Evolutionary conservation across 306 rosid genomes (phyloP), one percentile per base, ranked within the genome.

Genomic region (Vigna angularis): DNA sequence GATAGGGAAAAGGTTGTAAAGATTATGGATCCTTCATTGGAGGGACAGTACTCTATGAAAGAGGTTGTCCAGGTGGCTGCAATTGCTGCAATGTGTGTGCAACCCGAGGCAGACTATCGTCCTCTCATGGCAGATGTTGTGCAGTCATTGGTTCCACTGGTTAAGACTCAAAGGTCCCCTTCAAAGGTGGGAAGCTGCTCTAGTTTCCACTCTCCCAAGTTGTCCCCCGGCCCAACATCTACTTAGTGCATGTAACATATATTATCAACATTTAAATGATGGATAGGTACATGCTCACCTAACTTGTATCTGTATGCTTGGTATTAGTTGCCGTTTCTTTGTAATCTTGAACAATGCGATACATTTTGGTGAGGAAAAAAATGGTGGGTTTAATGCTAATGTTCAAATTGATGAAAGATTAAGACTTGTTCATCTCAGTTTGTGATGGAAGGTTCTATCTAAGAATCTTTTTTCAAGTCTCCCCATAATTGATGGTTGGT

Each of bases 51-150:
- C 86, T 87, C 93, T 14, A 88, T 92, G 97, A 95, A 95, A 86
- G 98, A 92, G 74, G 96, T 88, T 50, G 84, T 95, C 84, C 98
- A 95, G 86, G 96, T 95, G 50, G 97, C 98, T 2, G 98, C 98
- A 28, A 92, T 95, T 74, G 98, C 98, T 34, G 89, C 97, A 30
- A 87, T 92, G 98, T 95, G 98, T 50, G 98, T 95, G 57, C 98
- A 95, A 74, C 98, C 97, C 0, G 98, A 92, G 85, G 93, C 96
- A 9, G 98, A 92, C 82, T 95, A 95, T 82, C 86, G 98, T 77
- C 98, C 98, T 1, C 92, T 95, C 73, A 95, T 92, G 98, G 96
- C 97, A 6, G 98, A 95, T 81, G 98, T 95, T 16, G 98, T 95
- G 77, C 98, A 95, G 79, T 95, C 98, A 12, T 78, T 92, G 74